Percentiles rank a stretch among this genome's conserved stretches.
phyloP scores from a whole-genome alignment of 352 stramenopile genomes.

The Phytophthora boehmeriae region DNA sequence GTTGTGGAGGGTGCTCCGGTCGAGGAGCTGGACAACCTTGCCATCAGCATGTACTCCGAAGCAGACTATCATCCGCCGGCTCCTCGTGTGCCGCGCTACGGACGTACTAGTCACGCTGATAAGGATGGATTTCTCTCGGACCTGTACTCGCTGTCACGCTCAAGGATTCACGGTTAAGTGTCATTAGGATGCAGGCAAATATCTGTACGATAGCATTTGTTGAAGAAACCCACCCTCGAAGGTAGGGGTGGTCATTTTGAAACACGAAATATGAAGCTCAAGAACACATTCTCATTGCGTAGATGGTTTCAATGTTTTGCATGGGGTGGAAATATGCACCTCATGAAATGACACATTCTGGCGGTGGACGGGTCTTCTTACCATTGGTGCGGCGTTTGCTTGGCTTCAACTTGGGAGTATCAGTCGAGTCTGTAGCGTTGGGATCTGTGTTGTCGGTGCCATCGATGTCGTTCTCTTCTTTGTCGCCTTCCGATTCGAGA shows the following conservation, averaged over 20 bases:
- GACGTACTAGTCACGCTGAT: constrained; percentile 40
- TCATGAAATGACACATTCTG: constrained; percentile 46
- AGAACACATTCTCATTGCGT: constrained; percentile 3
- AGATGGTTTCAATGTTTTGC: neutral
- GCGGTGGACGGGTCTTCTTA: constrained; percentile 54
- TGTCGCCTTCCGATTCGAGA: constrained; percentile 2
- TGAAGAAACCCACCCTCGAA: constrained; percentile 25
- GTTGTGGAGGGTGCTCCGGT: constrained; percentile 29
- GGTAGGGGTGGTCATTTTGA: constrained; percentile 24
- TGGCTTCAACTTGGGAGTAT: constrained; percentile 15
- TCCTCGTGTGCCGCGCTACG: constrained; percentile 32
- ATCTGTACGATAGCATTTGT: constrained; percentile 27
- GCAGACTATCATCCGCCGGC: constrained; percentile 16
- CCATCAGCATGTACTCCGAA: constrained; percentile 36
- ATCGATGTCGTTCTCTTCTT: constrained; percentile 19
- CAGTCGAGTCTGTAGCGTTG: constrained; percentile 7
- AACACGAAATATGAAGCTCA: constrained; percentile 28
- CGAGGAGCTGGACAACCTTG: constrained; percentile 23
- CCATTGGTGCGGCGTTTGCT: constrained; percentile 75
- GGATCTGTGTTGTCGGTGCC: constrained; percentile 13
- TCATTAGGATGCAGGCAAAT: constrained; percentile 30
- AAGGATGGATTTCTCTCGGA: constrained; percentile 51
- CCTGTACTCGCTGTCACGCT: constrained; percentile 44
- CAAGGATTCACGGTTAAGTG: constrained; percentile 35
- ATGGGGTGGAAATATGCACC: neutral